These are phyloP conservation scores for Phragmites australis DNA, from an alignment of 176 grass and related monocot genomes.

Conservation along the genomic window DNA sequence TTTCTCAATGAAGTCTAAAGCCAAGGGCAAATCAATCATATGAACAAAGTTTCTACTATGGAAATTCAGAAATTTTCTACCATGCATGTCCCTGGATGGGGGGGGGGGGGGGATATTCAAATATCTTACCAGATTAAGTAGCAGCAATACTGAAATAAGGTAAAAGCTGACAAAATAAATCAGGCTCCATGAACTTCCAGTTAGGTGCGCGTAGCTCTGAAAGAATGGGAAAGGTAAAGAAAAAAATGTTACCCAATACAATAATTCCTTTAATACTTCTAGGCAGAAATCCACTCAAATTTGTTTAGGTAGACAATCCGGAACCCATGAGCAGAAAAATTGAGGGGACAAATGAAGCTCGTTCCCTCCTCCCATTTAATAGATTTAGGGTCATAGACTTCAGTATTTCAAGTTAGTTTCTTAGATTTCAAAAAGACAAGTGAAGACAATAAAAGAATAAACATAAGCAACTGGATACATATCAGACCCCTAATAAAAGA, in stretches of 20 bases:
- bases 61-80: neutral
- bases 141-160: conserved; percentile 78
- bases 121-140: conserved; percentile 92
- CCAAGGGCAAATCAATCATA: neutral
- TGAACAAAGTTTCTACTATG: neutral
- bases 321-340: neutral
- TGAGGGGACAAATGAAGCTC: neutral
- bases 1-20: conserved; percentile 1
- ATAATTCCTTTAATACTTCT: neutral
- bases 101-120: neutral
- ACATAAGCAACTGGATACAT: neutral
- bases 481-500: conserved; percentile 1
- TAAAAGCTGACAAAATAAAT: conserved; percentile 97
- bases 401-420: conserved; percentile 6
- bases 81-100: conserved; percentile 4
- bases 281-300: conserved; percentile 8
- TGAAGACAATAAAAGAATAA: conserved; percentile 6
- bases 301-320: conserved; percentile 12
- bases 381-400: neutral
- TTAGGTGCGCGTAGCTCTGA: conserved; percentile 88
- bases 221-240: conserved; percentile 40
- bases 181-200: conserved; percentile 89
- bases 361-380: neutral
- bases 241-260: conserved; percentile 29
- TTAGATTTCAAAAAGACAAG: neutral